Evolutionary conservation across 2,329 filamentous ascomycete genomes (phyloP), one percentile per base, ranked within the genome.

Genomic region (Cladophialophora exuberans): DNA sequence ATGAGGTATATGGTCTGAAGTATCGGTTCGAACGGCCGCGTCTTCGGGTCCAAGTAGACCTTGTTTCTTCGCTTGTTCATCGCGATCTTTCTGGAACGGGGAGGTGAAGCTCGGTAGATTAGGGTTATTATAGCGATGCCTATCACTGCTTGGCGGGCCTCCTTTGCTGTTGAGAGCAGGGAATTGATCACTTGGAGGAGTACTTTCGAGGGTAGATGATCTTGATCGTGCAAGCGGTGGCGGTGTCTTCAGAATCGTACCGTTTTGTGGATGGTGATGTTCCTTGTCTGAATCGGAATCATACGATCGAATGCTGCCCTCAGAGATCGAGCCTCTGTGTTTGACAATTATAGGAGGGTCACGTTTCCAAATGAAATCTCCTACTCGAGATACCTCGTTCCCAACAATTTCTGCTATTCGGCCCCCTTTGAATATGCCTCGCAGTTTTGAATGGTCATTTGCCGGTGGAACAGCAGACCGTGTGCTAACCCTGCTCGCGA

Each of bases 381-480:
- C 81, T 28, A 86, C 78, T 64, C 81, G 83, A 0, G 82, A 80
- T 6, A 85, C 79, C 64, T 87, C 84, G 57, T 77, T 79, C n/a
- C 82, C 80, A 2, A 95, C 82, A 25, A 90, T 80, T 25, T 83
- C 88, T 57, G 90, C 88, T 59, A 93, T 84, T 52, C 88, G 80
- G 45, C 84, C 83, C 2, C 85, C 86, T 72, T 90, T 93, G 72
- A 96, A 87, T 43, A 96, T 86, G 5, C 87, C 84, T 36, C 86
- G 83, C 6, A 90, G 77, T 30, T 82, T 84, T 7, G 82, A 83
- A 53, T 59, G 33, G 72, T 68, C 50, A 81, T 75, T 33, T 80
- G 76, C 20, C 66, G 62, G 52, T 69, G 75, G 15, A 73, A 69
- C 18, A 73, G 76, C 41, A 30, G 75, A 74, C 60, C 75, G 84